Evolutionary conservation across 805 yeast species (phyloP).

Genomic region (Metschnikowia aberdeeniae): DNA sequence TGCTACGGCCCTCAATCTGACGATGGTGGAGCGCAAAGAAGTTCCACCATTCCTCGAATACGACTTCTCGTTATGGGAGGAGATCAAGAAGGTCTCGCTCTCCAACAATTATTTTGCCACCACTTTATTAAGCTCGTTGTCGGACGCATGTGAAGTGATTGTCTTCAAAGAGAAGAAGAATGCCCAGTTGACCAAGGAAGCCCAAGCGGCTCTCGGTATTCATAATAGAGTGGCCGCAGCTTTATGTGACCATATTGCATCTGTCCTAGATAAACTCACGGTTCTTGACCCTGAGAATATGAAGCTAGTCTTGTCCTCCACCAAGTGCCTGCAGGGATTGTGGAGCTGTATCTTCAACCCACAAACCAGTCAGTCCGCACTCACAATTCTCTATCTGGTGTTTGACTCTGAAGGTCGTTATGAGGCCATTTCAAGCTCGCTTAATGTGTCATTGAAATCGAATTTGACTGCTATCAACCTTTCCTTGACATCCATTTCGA

Average conservation of each 20-base stretch:
- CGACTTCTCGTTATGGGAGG: conserved; percentile 12
- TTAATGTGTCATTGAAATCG: conserved; percentile 41
- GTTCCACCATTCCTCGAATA: conserved; percentile 12
- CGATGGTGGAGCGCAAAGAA: conserved; percentile 10
- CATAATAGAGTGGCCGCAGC: conserved; percentile 29
- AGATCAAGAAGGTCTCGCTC: conserved; percentile 8
- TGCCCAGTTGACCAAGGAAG: conserved; percentile 16
- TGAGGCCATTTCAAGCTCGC: conserved; percentile 62
- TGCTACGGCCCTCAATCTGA: conserved; percentile 11
- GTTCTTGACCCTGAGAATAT: conserved; percentile 27
- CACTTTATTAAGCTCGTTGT: conserved; percentile 16
- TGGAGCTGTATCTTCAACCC: conserved; percentile 76
- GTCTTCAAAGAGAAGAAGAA: conserved; percentile 24
- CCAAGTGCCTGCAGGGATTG: conserved; percentile 50
- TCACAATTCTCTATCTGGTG: conserved; percentile 68
- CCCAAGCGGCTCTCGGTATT: conserved; percentile 23
- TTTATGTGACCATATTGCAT: conserved; percentile 19
- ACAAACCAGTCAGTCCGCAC: conserved; percentile 61
- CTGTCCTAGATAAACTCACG: conserved; percentile 30
- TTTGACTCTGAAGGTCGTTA: conserved; percentile 72
- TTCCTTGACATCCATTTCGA: conserved; percentile 43
- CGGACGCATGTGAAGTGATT: conserved; percentile 16
- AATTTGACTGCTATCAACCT: conserved; percentile 48
- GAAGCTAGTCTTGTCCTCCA: conserved; percentile 21
- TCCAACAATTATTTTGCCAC: conserved; percentile 11